phyloP scores from a whole-genome alignment of 371 early-diverging fungal species.

The Actinomortierella wolfii region DNA sequence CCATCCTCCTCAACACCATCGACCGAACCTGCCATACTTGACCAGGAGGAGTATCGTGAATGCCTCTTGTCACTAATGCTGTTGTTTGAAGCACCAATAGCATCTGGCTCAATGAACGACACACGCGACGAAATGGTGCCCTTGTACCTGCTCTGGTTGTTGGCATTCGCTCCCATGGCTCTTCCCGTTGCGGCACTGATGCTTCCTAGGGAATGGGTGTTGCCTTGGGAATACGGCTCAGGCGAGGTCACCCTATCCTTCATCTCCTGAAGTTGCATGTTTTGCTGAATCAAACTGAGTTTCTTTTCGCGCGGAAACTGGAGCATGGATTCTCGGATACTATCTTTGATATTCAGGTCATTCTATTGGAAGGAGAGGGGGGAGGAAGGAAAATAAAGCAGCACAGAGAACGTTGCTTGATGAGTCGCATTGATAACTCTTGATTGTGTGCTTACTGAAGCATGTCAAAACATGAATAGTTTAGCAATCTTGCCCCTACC shows the following conservation, averaged over 20 bases:
- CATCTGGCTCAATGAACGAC: conserved; percentile 36
- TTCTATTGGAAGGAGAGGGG: conserved; percentile 51
- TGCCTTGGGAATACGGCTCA: conserved; percentile 16
- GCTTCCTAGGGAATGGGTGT: conserved; percentile 2
- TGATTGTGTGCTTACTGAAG: too few species aligned
- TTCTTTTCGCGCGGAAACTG: conserved; percentile 56
- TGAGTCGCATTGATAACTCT: too few species aligned
- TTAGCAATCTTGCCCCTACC: too few species aligned
- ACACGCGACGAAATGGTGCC: conserved; percentile 34
- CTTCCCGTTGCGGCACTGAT: conserved; percentile 10
- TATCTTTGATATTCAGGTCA: conserved; percentile 64
- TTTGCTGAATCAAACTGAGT: conserved; percentile 56
- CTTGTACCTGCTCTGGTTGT: conserved; percentile 17
- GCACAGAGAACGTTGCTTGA: too few species aligned
- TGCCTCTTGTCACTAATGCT: conserved; percentile 13
- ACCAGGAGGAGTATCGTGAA: conserved; percentile 44
- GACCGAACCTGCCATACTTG: conserved; percentile 41
- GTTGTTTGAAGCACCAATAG: conserved; percentile 3
- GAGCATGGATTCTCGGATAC: conserved; percentile 53
- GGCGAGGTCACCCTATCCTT: conserved; percentile 34
- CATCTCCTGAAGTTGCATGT: conserved; percentile 51
- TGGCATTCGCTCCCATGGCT: conserved; percentile 2
- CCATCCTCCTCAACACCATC: conserved; percentile 17
- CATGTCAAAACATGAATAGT: too few species aligned
- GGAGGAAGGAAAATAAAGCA: too few species aligned